Base-by-base conservation (phyloP, 106 monocot species). In the Dendrobium nobile region DNA sequence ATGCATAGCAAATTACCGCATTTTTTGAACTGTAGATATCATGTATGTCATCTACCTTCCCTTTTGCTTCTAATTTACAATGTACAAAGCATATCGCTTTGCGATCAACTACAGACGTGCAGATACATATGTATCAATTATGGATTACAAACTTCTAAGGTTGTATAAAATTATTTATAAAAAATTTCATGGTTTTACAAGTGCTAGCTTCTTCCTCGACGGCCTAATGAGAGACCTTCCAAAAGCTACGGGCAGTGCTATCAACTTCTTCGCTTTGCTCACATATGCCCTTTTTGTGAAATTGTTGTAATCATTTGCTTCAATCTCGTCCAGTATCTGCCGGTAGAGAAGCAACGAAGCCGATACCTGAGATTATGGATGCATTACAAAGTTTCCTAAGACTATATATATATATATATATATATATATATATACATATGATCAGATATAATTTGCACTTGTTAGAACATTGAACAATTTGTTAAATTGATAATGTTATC, bases 251-350 rank as follows among this genome's bases (percentile, higher is more conserved):
- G 95, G 95, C 51, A 99, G 79, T 16, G 90, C 80, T 75, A 91
- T 80, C 16, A 99, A 10, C 84, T 99, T 99, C 95, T 95, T 99
- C 15, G 75, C 86, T 81, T 99, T 99, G 78, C 98, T 84, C 45
- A 99, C 98, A 80, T 95, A 99, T 20, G 98, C 98, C 73, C 98
- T 91, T 89, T 95, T 99, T 26, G 95, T 93, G 91, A 99, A 99
- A 75, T 93, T 95, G 68, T 99, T 78, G 79, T 99, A 99, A 27
- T 95, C 98, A 78, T 99, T 99, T 26, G 89, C 95, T 78, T 99
- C 98, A 26, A 99, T 99, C 83, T 95, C 98, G 54, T 99, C 98
- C 8, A 99, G 84, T 42, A 99, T 99, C 79, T 99, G 86, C 31
- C 87, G 76, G 74, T 99, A 99, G 9, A 99, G 47, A 27, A 95